Evolutionary conservation across 2,329 filamentous ascomycete species (phyloP), one percentile per base, ranked within the genome.

Genomic region (Penicillium oxalicum): DNA sequence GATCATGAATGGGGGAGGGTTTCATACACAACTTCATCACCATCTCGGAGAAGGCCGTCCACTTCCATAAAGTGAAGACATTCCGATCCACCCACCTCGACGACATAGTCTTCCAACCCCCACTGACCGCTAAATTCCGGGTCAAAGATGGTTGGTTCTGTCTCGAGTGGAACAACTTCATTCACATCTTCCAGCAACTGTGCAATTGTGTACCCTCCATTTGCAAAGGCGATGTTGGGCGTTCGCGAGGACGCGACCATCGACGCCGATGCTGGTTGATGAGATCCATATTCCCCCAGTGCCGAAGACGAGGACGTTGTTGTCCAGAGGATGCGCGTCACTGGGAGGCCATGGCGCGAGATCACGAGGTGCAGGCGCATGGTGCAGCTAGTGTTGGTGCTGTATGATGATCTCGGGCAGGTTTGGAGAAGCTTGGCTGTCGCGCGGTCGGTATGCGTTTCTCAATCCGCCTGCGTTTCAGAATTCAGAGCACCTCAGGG

Each of bases 61-160:
- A 95, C 78, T 18, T 79, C 76, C 64, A 88, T 85, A 61, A 88
- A 97, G 70, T 96, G 91, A 48, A 96, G 71, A 60, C 88, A 93
- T 70, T 97, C 91, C 57, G 88, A 96, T 40, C 80, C 82, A n/a
- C 77, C 78, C 3, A 95, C 77, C 68, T 94, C 87, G 28, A 95
- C 88, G 7, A 80, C 80, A 67, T 97, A 97, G 65, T 96, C 88
- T 61, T 96, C 91, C 3, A 95, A 71, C 0, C 88, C 89, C 88
- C 89, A 95, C 51, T 89, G 65, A 7, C 70, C 69, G 41, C 67
- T 69, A 36, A 53, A 60, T 34, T 67, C 64, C 7, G 61, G 54
- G 38, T 64, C 62, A 35, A 64, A 61, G 26, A 59, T 48, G 18
- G 50, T 62, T 2, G 62, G 60, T 36, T 77, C 77, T 48, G 84